These are phyloP conservation scores for Arthrobotrys conoides DNA, from an alignment of 2,329 filamentous ascomycete species.

Conservation along the genomic window DNA sequence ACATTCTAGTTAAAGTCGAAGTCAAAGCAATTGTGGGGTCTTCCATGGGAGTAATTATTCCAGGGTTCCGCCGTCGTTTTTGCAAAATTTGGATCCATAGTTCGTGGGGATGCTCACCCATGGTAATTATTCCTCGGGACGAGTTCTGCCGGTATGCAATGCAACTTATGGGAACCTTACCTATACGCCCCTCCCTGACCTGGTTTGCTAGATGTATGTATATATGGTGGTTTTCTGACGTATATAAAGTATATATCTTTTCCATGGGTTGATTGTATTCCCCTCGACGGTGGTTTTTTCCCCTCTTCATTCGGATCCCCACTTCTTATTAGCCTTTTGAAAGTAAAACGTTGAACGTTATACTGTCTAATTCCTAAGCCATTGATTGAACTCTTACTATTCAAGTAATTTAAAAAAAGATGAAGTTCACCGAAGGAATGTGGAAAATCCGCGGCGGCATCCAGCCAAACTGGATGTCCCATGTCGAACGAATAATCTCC, in stretches of 20 bases:
- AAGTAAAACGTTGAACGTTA: constrained; percentile 4
- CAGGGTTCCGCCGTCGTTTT: constrained; percentile 12
- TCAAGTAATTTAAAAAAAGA: constrained; percentile 31
- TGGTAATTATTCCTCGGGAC: constrained; percentile 47
- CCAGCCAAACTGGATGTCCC: constrained; percentile 62
- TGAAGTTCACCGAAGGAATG: constrained; percentile 63
- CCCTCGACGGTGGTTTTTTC: background rate
- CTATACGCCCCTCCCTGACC: background rate
- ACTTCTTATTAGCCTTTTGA: background rate
- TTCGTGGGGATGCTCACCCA: constrained; percentile 29
- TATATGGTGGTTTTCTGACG: constrained; percentile 7
- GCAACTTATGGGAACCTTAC: constrained; percentile 8
- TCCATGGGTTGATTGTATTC: background rate
- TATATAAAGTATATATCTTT: constrained; percentile 34
- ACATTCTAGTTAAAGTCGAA: background rate
- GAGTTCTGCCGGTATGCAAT: constrained; percentile 49
- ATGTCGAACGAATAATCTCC: constrained; percentile 57
- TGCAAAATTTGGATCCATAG: constrained; percentile 20
- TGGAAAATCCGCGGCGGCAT: constrained; percentile 62
- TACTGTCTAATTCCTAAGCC: background rate
- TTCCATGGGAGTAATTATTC: background rate
- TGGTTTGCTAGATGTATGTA: background rate
- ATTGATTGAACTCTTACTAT: background rate
- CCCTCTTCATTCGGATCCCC: constrained; percentile 2
- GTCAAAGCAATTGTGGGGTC: constrained; percentile 1